Base-by-base conservation (phyloP, 1,284 basidiomycete species). In the Ceratobasidium sp. region DNA sequence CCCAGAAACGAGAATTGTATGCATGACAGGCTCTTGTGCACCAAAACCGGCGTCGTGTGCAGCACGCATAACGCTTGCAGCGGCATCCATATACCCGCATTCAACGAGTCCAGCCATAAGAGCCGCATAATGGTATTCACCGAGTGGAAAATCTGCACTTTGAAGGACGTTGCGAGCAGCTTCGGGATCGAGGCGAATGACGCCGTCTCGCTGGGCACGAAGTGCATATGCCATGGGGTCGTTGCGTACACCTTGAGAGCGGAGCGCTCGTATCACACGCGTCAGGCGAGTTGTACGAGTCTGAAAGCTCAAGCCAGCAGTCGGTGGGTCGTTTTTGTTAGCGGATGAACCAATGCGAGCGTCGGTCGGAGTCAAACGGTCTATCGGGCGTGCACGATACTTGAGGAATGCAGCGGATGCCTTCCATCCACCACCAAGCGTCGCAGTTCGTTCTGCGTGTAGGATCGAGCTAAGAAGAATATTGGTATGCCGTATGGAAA, bases 1-100 rank as follows among this genome's bases (percentile, higher is more conserved):
- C 28, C 71, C 73, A 53, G 50, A 34, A 28, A 74, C 61, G 3
- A 74, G 65, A 43, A 74, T 72, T 3, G 71, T 72, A 21, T 70
- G 28, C 65, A 70, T 57, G 23, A 70, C 65, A 1, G 65, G 65
- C 28, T 53, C 55, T 1, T 32, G 36, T 8, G 12, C 53, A 26
- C 65, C 53, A 28, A 58, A 30, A 6, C 65, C 65, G 23, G 52
- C 41, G 36, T 57, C 30, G 28, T 70, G 65, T 12, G 65, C 52
- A 16, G 65, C 52, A 3, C 32, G 39, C 65, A 70, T 70, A 26
- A 70, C 65, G 14, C 39, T 39, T 21, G 52, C 36, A 2, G 65
- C 65, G 10, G 65, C 52, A 23, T 70, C 41, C 65, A 70, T 70
- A 30, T 70, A 58, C n/a, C 65, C 65, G 28, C 65, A 70, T 43